These are phyloP conservation scores for Raddia distichophylla DNA, from an alignment of 176 grass and related monocot genomes.

Conservation along the genomic window DNA sequence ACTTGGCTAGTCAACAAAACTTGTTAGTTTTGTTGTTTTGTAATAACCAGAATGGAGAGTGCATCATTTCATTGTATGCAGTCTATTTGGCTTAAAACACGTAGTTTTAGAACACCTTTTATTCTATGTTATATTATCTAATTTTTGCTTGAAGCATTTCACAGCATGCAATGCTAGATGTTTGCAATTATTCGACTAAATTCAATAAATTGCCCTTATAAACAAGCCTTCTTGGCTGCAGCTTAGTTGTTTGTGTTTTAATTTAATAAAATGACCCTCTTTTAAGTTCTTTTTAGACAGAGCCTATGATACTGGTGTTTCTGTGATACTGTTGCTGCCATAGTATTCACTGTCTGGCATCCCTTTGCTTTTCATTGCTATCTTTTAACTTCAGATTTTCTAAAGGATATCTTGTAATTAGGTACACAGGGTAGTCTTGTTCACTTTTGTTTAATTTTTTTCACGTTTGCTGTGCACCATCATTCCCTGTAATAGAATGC, in stretches of 20 bases:
- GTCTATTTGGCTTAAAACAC: too few species aligned
- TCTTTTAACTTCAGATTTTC: conserved; percentile 49
- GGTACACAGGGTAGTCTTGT: conserved; percentile 43
- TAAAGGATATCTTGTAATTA: conserved; percentile 50
- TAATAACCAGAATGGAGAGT: background rate
- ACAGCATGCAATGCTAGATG: background rate
- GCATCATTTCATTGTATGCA: too few species aligned
- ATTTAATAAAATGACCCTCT: too few species aligned
- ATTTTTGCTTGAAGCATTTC: conserved; percentile 10
- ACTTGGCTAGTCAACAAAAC: background rate
- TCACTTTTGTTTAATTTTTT: conserved; percentile 24
- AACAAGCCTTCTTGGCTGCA: conserved; percentile 8
- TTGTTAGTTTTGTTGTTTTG: background rate
- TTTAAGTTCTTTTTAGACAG: conserved; percentile 33
- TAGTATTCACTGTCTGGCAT: conserved; percentile 44
- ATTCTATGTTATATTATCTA: conserved; percentile 12
- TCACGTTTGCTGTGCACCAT: conserved; percentile 6
- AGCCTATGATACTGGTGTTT: conserved; percentile 35
- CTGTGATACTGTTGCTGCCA: conserved; percentile 36
- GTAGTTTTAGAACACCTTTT: background rate
- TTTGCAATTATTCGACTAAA: conserved; percentile 6
- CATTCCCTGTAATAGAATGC: conserved; percentile 36
- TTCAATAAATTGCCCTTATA: conserved; percentile 11
- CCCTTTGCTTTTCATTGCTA: conserved; percentile 31
- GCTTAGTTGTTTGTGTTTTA: conserved; percentile 25